Conservation (phyloP, 352 stramenopile species). For the Globisporangium parvum region DNA sequence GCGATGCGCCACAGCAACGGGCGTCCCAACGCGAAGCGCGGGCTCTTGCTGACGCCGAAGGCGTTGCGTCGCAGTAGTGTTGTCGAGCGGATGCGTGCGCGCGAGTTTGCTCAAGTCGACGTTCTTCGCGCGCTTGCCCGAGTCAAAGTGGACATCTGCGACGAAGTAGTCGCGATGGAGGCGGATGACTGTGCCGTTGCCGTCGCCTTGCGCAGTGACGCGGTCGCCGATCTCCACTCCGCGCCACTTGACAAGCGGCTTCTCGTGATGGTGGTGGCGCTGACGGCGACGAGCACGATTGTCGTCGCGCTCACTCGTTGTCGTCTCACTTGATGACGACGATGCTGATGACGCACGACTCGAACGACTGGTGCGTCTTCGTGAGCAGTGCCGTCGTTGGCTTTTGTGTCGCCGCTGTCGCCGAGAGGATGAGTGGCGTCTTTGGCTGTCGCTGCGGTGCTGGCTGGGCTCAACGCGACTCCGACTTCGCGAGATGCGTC, state of each 20-base stretch:
- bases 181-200: slow-evolving; percentile 49
- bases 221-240: slow-evolving; percentile 51
- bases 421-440: background rate
- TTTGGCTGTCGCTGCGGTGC: background rate
- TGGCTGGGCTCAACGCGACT: background rate
- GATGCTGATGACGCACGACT: background rate
- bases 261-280: background rate
- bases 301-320: slow-evolving; percentile 8
- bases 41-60: background rate
- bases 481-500: slow-evolving; percentile 1
- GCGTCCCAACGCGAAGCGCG: slow-evolving; percentile 16
- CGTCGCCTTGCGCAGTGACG: slow-evolving; percentile 25
- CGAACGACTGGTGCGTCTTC: background rate
- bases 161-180: slow-evolving; percentile 66
- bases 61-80: background rate
- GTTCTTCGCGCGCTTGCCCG: slow-evolving; percentile 44
- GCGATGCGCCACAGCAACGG: slow-evolving; percentile 38
- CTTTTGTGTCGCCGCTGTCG: background rate
- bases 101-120: slow-evolving; percentile 41
- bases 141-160: slow-evolving; percentile 65
- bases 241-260: slow-evolving; percentile 2
- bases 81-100: slow-evolving; percentile 9
- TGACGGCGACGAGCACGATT: background rate
- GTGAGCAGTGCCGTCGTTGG: background rate
- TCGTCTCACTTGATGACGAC: slow-evolving; percentile 4